Evolutionary conservation across 495 filamentous ascomycete species (phyloP), one percentile per base, ranked within the genome.

Genomic region (Penicillium salamii): DNA sequence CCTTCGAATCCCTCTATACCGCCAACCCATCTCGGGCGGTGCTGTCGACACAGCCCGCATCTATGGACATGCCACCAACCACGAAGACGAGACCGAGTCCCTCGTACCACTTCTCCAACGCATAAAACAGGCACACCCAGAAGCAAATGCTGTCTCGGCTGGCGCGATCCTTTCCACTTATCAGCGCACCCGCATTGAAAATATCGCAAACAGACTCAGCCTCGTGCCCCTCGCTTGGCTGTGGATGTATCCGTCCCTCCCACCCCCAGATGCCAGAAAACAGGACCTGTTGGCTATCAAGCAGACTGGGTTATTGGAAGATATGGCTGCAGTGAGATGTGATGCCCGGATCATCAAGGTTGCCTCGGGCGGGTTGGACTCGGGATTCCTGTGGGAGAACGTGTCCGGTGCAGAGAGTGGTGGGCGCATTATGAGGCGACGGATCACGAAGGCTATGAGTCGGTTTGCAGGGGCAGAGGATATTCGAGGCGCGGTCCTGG

Each of bases 91-190:
- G 69, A 96, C 93, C 0, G 93, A 97, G 59, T 87, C 84, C 20
- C 75, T 98, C 40, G 57, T 91, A 11, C 84, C 84, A 3, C 79
- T 98, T 7, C 78, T 98, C 5, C 60, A 47, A 3, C 75, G 74
- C 42, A 74, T 96, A 42, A 77, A 79, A 58, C 41, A 55, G 2
- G 75, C 67, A 1, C 84, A 95, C 58, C 92, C 93, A 1, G 75
- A 81, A 17, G 86, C 85, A 15, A 91, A 91, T 56, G 93, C 91
- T 23, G 71, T 98, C 52, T 90, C 83, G 42, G 88, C 91, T 0
- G 93, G 93, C 40, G 93, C 93, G 2, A 97, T 99, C 52, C 76
- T 97, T 18, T 91, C 86, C 1, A 93, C 89, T 1, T 99, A 99
- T 66, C 93, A 99, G 69, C 86, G 93, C 42, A 97, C 92, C 0